phyloP scores from a whole-genome alignment of 257 asterid species.

The Rhazya stricta region DNA sequence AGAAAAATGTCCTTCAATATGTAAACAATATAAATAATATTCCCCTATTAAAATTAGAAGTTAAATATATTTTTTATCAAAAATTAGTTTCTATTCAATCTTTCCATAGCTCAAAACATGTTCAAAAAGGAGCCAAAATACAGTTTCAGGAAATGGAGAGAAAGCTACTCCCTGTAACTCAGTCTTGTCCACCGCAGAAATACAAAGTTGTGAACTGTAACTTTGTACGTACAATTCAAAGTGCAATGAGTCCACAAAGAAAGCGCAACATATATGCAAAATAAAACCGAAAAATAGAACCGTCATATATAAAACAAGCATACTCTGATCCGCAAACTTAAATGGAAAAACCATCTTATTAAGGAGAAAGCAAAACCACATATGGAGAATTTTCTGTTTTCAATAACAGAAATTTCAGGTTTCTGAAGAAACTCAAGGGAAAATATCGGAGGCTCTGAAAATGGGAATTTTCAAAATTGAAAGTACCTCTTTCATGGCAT shows the following conservation, averaged over 20 bases:
- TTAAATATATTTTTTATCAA: not conserved
- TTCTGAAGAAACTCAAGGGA: not conserved
- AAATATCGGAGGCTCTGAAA: not conserved
- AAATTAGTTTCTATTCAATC: not conserved
- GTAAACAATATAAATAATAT: not conserved
- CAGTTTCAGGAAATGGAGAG: not conserved
- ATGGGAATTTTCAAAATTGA: not conserved
- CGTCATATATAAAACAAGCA: not conserved
- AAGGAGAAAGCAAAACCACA: not conserved
- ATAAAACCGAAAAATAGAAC: not conserved
- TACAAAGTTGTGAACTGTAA: not conserved
- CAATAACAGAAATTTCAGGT: not conserved
- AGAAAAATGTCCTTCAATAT: not conserved
- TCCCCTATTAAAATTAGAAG: not conserved
- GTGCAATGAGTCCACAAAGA: not conserved
- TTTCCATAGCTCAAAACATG: not conserved
- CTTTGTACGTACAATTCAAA: not conserved
- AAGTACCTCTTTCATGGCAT: constrained; percentile 63
- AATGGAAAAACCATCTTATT: not conserved
- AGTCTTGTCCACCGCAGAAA: not conserved
- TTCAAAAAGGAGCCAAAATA: not conserved
- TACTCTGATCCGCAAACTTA: not conserved
- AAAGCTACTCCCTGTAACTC: not conserved
- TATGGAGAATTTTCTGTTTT: too few species aligned
- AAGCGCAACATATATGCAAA: not conserved